Evolutionary conservation across 2,329 filamentous ascomycete genomes (phyloP).

Genomic region (Penicillium fuscoglaucum): DNA sequence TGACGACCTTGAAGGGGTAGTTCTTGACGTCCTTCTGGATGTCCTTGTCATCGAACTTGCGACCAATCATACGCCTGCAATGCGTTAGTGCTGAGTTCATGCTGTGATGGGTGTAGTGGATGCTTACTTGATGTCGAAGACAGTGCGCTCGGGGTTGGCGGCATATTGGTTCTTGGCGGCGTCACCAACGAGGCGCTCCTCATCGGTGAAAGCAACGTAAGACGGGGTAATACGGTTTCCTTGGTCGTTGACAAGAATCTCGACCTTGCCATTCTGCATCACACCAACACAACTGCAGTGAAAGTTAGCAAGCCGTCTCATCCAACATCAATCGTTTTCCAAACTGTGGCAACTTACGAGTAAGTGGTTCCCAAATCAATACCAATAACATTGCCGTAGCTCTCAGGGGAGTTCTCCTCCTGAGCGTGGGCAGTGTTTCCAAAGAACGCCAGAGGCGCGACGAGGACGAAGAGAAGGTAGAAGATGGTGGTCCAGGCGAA

Average conservation of each 20-base stretch:
- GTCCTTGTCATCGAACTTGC: constrained; percentile 79
- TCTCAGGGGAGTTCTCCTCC: constrained; percentile 69
- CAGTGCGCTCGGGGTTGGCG: constrained; percentile 71
- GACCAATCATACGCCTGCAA: constrained; percentile 76
- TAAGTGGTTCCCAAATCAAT: constrained; percentile 92
- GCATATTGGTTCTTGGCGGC: constrained; percentile 95
- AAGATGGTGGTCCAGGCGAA: constrained; percentile 81
- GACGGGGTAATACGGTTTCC: constrained; percentile 95
- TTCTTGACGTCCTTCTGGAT: constrained; percentile 95
- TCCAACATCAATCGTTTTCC: too few relatives aligned
- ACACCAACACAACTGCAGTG: constrained; percentile 84
- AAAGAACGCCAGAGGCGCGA: constrained; percentile 79
- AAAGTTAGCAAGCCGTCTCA: constrained; percentile 18
- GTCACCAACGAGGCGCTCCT: constrained; percentile 95
- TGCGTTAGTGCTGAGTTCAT: constrained; percentile 32
- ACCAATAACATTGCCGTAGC: constrained; percentile 87
- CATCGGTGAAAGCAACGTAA: constrained; percentile 94
- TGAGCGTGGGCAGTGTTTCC: constrained; percentile 67
- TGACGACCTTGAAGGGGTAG: constrained; percentile 92
- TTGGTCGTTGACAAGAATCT: constrained; percentile 95
- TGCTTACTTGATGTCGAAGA: constrained; percentile 81
- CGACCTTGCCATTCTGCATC: constrained; percentile 92
- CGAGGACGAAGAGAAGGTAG: constrained; percentile 88
- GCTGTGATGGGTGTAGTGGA: neutral
- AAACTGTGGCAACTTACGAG: constrained; percentile 41